Conservation (phyloP, 1,284 basidiomycete genomes). For the Ceratobasidium sp. region DNA sequence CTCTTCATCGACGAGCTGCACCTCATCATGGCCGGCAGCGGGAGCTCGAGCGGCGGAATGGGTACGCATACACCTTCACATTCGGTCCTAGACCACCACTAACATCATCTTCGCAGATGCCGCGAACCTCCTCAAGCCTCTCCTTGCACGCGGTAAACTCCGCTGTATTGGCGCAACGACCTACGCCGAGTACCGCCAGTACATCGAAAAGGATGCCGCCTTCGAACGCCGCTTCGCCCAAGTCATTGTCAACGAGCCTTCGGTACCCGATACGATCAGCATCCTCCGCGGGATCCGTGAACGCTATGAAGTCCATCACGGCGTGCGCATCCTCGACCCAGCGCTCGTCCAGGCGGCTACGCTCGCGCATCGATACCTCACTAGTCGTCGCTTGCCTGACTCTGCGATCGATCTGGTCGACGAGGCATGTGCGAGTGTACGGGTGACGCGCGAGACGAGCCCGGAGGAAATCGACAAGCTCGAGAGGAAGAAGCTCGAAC, state of each 20-base stretch:
- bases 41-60: slow-evolving; percentile 82
- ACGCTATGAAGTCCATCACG: slow-evolving; percentile 81
- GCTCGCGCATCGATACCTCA: slow-evolving; percentile 94
- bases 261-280: slow-evolving; percentile 90
- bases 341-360: slow-evolving; percentile 93
- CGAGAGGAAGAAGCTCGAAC: slow-evolving; percentile 91
- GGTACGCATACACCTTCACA: slow-evolving; percentile 54
- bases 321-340: slow-evolving; percentile 90
- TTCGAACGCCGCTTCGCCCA: slow-evolving; percentile 96
- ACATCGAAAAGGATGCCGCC: slow-evolving; percentile 96
- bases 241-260: slow-evolving; percentile 93
- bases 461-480: slow-evolving; percentile 96
- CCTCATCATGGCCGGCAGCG: slow-evolving; percentile 89
- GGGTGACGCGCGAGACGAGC: slow-evolving; percentile 93
- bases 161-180: slow-evolving; percentile 94
- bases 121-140: slow-evolving; percentile 90
- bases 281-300: slow-evolving; percentile 93
- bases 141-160: slow-evolving; percentile 91
- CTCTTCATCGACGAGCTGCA: slow-evolving; percentile 97
- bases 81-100: not conserved
- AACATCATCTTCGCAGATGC: slow-evolving; percentile 54
- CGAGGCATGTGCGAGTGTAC: slow-evolving; percentile 92
- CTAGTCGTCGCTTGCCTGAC: slow-evolving; percentile 86
- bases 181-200: slow-evolving; percentile 92
- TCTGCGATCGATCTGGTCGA: slow-evolving; percentile 94